These are phyloP conservation scores for Lactarius sp. DNA, from an alignment of 768 basidiomycete species.

Conservation along the genomic window DNA sequence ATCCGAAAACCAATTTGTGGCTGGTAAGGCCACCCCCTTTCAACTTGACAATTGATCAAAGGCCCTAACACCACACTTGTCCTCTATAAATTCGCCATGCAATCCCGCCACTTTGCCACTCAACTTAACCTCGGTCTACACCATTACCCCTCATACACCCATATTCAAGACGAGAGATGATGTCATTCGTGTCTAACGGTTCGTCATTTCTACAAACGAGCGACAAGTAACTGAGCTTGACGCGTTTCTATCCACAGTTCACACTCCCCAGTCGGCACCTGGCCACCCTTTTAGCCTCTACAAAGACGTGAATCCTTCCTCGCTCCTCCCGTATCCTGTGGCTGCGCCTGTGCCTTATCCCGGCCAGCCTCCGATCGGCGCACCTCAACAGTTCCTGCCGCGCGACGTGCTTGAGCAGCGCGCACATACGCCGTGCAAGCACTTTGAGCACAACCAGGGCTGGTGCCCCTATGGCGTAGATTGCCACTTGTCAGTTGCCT, in stretches of 20 bases:
- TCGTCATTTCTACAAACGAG: not conserved
- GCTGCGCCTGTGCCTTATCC: not conserved
- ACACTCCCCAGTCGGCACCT: not conserved
- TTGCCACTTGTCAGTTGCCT: conserved; percentile 14
- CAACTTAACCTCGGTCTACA: not conserved
- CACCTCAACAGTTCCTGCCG: not conserved
- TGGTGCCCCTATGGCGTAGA: conserved; percentile 17
- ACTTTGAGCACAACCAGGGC: conserved; percentile 13
- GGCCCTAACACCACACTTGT: not conserved
- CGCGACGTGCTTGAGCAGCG: conserved; percentile 11
- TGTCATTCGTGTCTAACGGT: conserved; percentile 1
- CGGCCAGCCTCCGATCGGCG: not conserved
- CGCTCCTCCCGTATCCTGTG: not conserved
- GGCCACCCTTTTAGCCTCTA: not conserved
- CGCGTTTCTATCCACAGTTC: not conserved
- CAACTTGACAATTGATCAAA: too few species aligned
- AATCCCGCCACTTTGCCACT: not conserved
- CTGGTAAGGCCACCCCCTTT: too few species aligned
- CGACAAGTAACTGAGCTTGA: not conserved
- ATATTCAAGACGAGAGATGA: not conserved
- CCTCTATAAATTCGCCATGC: not conserved
- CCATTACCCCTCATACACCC: not conserved
- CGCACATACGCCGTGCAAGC: conserved; percentile 9
- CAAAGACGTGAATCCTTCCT: not conserved
- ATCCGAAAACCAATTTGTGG: not conserved